Base-by-base conservation (phyloP, 371 early-diverging fungal genomes). In the Circinella umbellata region DNA sequence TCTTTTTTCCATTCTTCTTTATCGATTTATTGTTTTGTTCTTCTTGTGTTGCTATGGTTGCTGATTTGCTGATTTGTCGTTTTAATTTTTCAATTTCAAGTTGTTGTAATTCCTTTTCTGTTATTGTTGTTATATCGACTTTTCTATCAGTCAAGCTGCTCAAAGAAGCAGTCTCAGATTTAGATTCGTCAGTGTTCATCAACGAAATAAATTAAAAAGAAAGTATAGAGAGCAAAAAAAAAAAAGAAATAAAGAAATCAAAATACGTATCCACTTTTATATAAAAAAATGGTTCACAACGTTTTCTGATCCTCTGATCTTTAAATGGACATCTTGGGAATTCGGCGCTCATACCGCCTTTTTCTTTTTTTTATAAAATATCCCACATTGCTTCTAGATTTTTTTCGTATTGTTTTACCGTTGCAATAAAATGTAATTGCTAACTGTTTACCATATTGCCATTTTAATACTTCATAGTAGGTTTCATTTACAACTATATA, bases 1-100 rank as follows among this genome's bases (percentile, higher is more conserved):
- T 80, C 61, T 78, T 77, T 36, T 66, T 55, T 36, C 36, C n/a
- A 34, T 57, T 14, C 53, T 53, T 53, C 2, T 27, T 27, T 27
- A 27, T 27, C 27, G 27, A 27, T 27, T 34, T 57, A 17, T 20
- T 42, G 1, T 59, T 55, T 3, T 59, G n/a, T 27, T 55, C 46
- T 20, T 47, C 63, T 18, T 63, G n/a, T 11, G 48, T 63, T 6
- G 63, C 8, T 13, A n/a, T 13, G 4, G 46, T 48, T 63, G 63
- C 15, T 11, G 11, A 42, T 48, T 48, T 63, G 57, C 57, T 57
- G 34, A 57, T 57, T 14, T 57, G 18, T 34, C 34, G 57, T 34
- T 57, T 6, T 18, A 34, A 34, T 34, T 18, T 57, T 11, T 27
- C 27, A 27, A 57, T 34, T 57, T 57, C 34, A 20, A 57, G 14